phyloP scores from a whole-genome alignment of 2,329 filamentous ascomycete species.

The Fusarium lyarnte region DNA sequence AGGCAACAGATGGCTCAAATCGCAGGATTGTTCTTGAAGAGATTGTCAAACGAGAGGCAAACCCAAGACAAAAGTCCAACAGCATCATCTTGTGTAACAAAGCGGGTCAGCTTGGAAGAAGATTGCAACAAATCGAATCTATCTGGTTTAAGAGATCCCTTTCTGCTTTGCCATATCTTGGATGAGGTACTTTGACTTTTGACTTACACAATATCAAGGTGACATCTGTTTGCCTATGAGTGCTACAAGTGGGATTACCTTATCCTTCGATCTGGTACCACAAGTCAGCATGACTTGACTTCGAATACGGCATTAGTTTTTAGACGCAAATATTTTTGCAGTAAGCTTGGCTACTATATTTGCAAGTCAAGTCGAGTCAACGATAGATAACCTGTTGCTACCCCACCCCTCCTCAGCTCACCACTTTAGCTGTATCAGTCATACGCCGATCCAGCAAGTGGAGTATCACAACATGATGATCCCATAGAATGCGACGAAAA shows the following conservation, averaged over 20 bases:
- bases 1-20: too few relatives aligned
- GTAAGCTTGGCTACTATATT: background rate
- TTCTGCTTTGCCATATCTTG: too few relatives aligned
- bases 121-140: too few relatives aligned
- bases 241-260: background rate
- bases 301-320: background rate
- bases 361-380: background rate
- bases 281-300: background rate
- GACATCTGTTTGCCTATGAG: background rate
- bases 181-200: background rate
- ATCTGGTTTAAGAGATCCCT: too few relatives aligned
- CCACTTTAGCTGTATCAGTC: background rate
- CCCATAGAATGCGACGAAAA: rapidly evolving
- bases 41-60: too few relatives aligned
- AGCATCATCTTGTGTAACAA: too few relatives aligned
- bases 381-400: background rate
- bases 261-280: background rate
- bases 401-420: background rate
- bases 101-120: too few relatives aligned
- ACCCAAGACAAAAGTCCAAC: too few relatives aligned
- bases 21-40: too few relatives aligned
- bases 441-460: constrained; percentile 6
- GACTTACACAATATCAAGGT: background rate
- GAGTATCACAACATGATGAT: background rate
- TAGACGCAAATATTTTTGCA: rapidly evolving